Conservation (phyloP, 106 monocot genomes). For the Dendrobium chrysotoxum region DNA sequence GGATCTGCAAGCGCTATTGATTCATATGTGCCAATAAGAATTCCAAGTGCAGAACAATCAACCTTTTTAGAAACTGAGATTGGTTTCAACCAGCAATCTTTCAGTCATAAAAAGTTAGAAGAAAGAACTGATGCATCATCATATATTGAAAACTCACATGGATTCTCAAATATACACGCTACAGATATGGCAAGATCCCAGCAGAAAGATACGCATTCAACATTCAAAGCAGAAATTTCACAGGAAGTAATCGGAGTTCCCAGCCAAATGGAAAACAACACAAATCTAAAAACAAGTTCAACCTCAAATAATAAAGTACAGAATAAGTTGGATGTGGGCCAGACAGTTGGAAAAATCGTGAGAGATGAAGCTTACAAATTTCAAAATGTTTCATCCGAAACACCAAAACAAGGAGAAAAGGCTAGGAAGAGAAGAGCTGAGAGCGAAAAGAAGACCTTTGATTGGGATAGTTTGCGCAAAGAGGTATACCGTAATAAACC, state of each 20-base stretch:
- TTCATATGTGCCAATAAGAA: constrained; percentile 10
- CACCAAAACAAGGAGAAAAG: constrained; percentile 14
- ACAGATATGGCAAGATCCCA: constrained; percentile 1
- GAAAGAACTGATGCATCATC: constrained; percentile 7
- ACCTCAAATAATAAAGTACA: not conserved
- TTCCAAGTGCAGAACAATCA: constrained; percentile 3
- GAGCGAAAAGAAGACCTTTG: constrained; percentile 27
- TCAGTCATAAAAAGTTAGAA: not conserved
- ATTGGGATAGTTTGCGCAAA: constrained; percentile 73
- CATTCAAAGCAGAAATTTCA: constrained; percentile 4
- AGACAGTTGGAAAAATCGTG: constrained; percentile 10
- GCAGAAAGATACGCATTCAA: constrained; percentile 11
- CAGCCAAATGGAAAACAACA: constrained; percentile 1
- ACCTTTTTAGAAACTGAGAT: constrained; percentile 5
- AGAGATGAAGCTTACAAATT: constrained; percentile 13
- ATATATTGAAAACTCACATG: not conserved
- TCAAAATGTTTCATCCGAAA: constrained; percentile 22
- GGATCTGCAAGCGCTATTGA: constrained; percentile 7
- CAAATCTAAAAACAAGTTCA: constrained; percentile 2
- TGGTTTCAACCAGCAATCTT: not conserved
- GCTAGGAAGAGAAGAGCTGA: constrained; percentile 20
- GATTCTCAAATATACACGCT: not conserved
- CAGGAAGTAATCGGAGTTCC: not conserved
- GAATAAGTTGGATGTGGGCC: constrained; percentile 1
- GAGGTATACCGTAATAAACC: constrained; percentile 9